Base-by-base conservation (phyloP, 2,329 filamentous ascomycete genomes). In the Knufia petricola region DNA sequence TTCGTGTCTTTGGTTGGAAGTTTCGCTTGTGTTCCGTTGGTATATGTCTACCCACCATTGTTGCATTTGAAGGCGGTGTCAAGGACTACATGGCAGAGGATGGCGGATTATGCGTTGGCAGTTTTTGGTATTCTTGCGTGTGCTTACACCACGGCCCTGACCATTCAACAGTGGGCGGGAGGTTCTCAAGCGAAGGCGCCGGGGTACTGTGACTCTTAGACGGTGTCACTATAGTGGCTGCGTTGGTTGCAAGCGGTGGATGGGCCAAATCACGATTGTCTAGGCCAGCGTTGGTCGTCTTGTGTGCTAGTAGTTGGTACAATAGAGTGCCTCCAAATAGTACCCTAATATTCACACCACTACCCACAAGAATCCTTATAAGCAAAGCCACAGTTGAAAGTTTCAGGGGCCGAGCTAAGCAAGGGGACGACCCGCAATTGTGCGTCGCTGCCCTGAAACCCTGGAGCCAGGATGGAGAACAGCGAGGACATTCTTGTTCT, bases 21-120 rank as follows among this genome's bases (percentile, higher is more conserved):
- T 67, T 98, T 98, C 72, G 92, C 92, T 52, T 98, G 92, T 64
- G 92, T 98, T 59, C 92, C 92, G 38, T 72, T 98, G 50, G 92
- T 96, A 53, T 96, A 94, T 62, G 94, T 98, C 47, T 98, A 98
- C 64, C 94, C 92, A 87, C 90, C 92, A 38, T 74, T 98, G 65
- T 79, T 98, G 46, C 92, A 98, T 63, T 85, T 86, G 69, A 82
- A 77, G 62, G 88, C 80, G 10, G 84, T 94, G 23, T 85, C 89
- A 1, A 80, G 73, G 50, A 85, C 72, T 46, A 73, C 68, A 37
- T 72, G 79, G 55, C 84, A 87, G 66, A 84, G 79, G 54, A 67
- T 77, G 12, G 74, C 82, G 4, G 90, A 98, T 59, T 72, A 95
- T 34, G 57, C 72, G 0, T 79, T 98, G 30, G 84, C 87, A 59